Percentiles rank a stretch among this genome's conserved stretches.
These are phyloP conservation scores for Teunomyces lycoperdinae DNA, from an alignment of 805 yeast species.

Conservation along the genomic window DNA sequence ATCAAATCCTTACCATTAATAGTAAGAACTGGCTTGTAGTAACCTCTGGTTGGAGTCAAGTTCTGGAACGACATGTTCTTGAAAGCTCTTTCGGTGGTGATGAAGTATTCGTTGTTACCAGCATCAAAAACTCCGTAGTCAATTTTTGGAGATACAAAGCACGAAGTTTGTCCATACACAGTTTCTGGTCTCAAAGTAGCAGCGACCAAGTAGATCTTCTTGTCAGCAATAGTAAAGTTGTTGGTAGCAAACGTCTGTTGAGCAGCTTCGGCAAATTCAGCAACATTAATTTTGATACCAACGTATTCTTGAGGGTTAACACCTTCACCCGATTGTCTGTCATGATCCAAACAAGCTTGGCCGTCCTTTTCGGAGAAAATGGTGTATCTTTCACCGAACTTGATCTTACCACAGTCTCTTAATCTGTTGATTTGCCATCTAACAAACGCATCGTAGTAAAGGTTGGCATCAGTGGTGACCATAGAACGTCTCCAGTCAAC, in stretches of 20 bases:
- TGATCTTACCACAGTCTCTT: conserved; percentile 83
- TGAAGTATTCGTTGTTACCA: conserved; percentile 64
- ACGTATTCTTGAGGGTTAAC: conserved; percentile 95
- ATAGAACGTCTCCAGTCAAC: conserved; percentile 98
- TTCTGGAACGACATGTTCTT: conserved; percentile 97
- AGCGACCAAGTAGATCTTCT: conserved; percentile 81
- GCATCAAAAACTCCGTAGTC: conserved; percentile 88
- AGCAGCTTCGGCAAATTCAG: conserved; percentile 57
- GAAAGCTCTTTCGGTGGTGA: conserved; percentile 93
- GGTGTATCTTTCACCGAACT: conserved; percentile 97
- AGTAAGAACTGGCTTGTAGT: conserved; percentile 54
- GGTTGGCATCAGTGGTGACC: conserved; percentile 93
- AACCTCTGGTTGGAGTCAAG: conserved; percentile 84
- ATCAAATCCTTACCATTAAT: conserved; percentile 72
- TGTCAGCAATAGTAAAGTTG: conserved; percentile 45
- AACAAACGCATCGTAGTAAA: conserved; percentile 90
- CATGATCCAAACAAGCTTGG: conserved; percentile 99
- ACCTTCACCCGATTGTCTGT: conserved; percentile 95
- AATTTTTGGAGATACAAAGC: conserved; percentile 95
- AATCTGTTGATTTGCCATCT: conserved; percentile 95
- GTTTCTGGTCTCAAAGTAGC: conserved; percentile 99
- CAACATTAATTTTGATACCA: conserved; percentile 80
- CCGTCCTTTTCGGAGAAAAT: conserved; percentile 97
- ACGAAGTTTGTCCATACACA: conserved; percentile 97
- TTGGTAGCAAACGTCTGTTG: conserved; percentile 51